Evolutionary conservation across 208 protist species (phyloP), one percentile per base, ranked within the genome.

Genomic region (Acanthamoeba lugdunensis): DNA sequence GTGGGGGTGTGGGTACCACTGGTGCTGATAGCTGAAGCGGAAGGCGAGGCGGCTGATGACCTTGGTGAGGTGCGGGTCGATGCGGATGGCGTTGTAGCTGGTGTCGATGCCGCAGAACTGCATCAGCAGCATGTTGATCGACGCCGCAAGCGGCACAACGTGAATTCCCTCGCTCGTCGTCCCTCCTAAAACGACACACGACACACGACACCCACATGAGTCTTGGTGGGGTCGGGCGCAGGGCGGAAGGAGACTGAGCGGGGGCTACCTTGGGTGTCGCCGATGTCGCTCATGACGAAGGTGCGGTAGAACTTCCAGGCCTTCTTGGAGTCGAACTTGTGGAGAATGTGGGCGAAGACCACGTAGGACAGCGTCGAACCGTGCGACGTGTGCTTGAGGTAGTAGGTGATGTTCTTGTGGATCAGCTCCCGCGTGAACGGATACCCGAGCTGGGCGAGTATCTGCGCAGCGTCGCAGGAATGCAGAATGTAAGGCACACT

Each of bases 111-210:
- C 94, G 33, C 50, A 90, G 77, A 95, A 94, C 75, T 75, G 71
- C 41, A 79, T 52, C 28, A 84, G 52, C 11, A 95, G 52, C 75
- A 95, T 95, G 63, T 94, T 93, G 52, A 95, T 73, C 25, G 93
- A 94, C 9, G 92, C 94, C 14, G 94, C 94, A 90, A 95, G 93
- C 18, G 87, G 92, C 16, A 82, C 88, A 0, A 79, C 56, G 63
- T 95, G 94, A 52, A 95, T 95, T 28, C 94, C 94, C 58, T 95
- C 94, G 45, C 73, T 63, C 14, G 94, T 95, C 33, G 85, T 95
- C 4, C 94, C 94, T 4, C 85, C 89, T 73, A 23, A 14, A 23
- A 81, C 13, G n/a, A n/a, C n/a, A n/a, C n/a, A 23, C 50, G 25
- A 48, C 21, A 48, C 7, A 58, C 14, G n/a, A n/a, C n/a, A 84